Conservation (phyloP, 805 yeast genomes). For the Candida bentonensis region DNA sequence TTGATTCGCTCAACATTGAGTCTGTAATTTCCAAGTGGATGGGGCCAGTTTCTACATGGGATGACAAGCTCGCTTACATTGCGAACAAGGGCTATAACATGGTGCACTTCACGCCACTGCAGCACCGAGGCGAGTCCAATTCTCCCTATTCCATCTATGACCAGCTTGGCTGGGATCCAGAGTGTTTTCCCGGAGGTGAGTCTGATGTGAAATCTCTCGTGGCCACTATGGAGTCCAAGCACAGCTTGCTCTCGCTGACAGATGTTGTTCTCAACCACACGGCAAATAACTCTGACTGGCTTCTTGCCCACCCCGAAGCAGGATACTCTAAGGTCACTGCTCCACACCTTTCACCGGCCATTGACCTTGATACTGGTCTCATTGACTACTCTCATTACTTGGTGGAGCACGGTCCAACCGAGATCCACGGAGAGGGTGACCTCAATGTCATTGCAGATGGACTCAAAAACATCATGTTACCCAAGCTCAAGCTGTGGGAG, state of each 20-base stretch:
- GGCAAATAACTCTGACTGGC: constrained; percentile 80
- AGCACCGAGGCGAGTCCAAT: constrained; percentile 74
- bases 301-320: constrained; percentile 72
- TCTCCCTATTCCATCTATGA: constrained; percentile 90
- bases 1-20: constrained; percentile 70
- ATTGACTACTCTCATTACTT: constrained; percentile 50
- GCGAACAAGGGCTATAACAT: constrained; percentile 76
- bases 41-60: constrained; percentile 58
- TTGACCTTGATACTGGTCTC: constrained; percentile 64
- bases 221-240: constrained; percentile 32
- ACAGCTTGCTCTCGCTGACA: constrained; percentile 62
- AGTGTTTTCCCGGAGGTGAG: constrained; percentile 38
- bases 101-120: constrained; percentile 93
- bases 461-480: constrained; percentile 52
- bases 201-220: constrained; percentile 43
- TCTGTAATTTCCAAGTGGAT: constrained; percentile 87
- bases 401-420: constrained; percentile 43
- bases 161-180: constrained; percentile 65
- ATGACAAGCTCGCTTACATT: constrained; percentile 43
- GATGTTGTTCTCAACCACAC: constrained; percentile 95
- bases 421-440: constrained; percentile 37
- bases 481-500: constrained; percentile 68
- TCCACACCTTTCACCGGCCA: constrained; percentile 75
- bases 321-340: constrained; percentile 82
- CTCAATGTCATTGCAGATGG: constrained; percentile 51